A percentile compares a stretch with the other conserved stretches of the same genome.
Conservation (phyloP, 2,329 filamentous ascomycete species). For the Gaeumannomyces tritici region DNA sequence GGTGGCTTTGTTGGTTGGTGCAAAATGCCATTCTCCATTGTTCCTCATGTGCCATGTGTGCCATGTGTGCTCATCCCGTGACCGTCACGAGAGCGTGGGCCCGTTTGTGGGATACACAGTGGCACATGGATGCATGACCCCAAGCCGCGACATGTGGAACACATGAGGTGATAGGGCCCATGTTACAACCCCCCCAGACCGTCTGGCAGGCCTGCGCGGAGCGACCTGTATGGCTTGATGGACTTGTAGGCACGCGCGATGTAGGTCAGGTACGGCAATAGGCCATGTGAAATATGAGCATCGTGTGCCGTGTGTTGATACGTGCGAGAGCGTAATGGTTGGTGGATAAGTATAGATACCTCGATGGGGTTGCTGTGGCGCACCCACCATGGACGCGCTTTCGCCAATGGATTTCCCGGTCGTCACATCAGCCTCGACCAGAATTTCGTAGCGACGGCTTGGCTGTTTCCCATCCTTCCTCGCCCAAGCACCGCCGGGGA, state of each 20-base stretch:
- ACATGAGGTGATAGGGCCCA: neutral
- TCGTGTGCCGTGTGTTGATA: neutral
- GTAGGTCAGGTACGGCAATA: neutral
- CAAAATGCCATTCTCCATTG: neutral
- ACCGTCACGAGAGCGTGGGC: neutral
- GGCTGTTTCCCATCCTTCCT: neutral
- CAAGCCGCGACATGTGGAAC: neutral
- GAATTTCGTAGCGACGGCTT: neutral
- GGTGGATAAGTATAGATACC: neutral
- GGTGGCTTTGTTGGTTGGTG: neutral
- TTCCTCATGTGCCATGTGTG: neutral
- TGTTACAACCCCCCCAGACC: neutral
- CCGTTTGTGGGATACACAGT: neutral
- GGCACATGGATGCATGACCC: neutral
- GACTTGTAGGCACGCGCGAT: neutral
- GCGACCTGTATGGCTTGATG: neutral
- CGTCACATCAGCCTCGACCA: neutral
- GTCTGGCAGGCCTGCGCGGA: neutral
- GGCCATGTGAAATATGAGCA: neutral
- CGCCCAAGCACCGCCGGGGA: no score
- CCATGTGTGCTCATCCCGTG: neutral
- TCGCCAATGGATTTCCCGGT: neutral
- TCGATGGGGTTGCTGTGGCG: neutral
- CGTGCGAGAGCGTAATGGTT: neutral
- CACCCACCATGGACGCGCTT: neutral